Evolutionary conservation across 2,329 filamentous ascomycete species (phyloP), one percentile per base, ranked within the genome.

Genomic region (Penicillium hordei): DNA sequence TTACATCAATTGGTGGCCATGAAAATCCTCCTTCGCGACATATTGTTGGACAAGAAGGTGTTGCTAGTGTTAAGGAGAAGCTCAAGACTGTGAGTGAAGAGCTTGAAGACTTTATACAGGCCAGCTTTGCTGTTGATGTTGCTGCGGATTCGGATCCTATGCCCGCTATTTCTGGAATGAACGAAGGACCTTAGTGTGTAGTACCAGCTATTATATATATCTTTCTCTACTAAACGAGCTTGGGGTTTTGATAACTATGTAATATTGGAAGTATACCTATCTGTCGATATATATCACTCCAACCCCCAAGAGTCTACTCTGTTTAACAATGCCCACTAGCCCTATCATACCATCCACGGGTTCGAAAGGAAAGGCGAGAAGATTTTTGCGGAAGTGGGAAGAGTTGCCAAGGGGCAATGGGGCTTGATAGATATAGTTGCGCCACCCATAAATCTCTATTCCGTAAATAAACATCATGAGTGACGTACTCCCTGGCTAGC

Each of bases 41-140:
- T 72, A 97, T 97, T 68, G 93, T 97, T 2, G 93, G 94, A 0
- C 86, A 89, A 54, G 94, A 97, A 74, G 93, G 91, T 0, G 89
- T 93, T 13, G 83, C 86, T 6, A 90, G 90, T 40, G 93, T 97
- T 39, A 95, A 93, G 73, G 94, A 97, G 77, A 97, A 97, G 77
- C 79, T 99, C 55, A 96, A 95, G 79, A 97, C 92, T 2, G 91
- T 97, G 3, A 96, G 91, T 62, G 93, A 97, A 73, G 94, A 97
- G 78, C 78, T 97, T 56, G 94, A 97, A 74, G 94, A 97, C 65
- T 97, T 97, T 75, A 89, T 96, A 29, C 91, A 96, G 67, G 89
- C 92, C 27, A 97, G 92, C 68, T 82, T 89, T 63, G 88, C 90
- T 0, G 92, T 94, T 17, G 93, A 96, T 72, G 75, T 77, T 58